Evolutionary conservation across 129 eudicot species (phyloP).

Genomic region (Solidago caesia): DNA sequence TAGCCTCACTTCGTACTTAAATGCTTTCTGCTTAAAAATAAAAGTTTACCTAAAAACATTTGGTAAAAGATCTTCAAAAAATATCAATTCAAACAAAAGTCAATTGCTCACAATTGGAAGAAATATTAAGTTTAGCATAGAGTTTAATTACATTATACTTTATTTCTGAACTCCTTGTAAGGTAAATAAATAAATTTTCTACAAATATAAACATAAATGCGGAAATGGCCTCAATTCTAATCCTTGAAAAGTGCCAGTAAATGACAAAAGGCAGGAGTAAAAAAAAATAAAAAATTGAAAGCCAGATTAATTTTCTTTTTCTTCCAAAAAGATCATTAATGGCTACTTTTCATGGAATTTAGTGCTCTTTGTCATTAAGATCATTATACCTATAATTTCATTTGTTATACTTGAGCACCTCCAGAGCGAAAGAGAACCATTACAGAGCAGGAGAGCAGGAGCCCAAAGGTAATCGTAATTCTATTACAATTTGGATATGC

Average conservation of each 20-base stretch:
- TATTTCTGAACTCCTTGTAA: slow-evolving; percentile 15
- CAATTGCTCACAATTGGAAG: slow-evolving; percentile 22
- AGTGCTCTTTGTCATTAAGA: slow-evolving; percentile 14
- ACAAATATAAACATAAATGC: slow-evolving; percentile 17
- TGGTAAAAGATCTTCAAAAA: too few species aligned
- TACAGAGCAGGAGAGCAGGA: slow-evolving; percentile 27
- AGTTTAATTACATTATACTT: background rate
- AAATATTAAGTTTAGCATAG: slow-evolving; percentile 5
- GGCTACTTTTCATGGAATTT: background rate
- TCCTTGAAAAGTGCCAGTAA: slow-evolving; percentile 14
- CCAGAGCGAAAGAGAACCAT: slow-evolving; percentile 17
- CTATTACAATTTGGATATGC: background rate
- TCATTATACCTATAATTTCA: background rate
- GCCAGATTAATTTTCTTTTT: slow-evolving; percentile 6
- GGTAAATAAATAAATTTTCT: slow-evolving; percentile 21
- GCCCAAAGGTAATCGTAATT: slow-evolving; percentile 22
- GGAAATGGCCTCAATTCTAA: slow-evolving; percentile 16
- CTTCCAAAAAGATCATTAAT: slow-evolving; percentile 9
- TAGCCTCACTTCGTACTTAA: too few species aligned
- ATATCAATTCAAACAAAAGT: background rate
- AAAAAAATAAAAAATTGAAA: background rate
- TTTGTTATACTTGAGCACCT: slow-evolving; percentile 14
- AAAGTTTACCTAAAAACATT: too few species aligned
- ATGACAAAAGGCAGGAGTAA: slow-evolving; percentile 9
- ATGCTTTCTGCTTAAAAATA: too few species aligned